Percentiles rank a stretch among this genome's conserved stretches.
Conservation (phyloP, 805 yeast genomes). For the Candida quercuum region DNA sequence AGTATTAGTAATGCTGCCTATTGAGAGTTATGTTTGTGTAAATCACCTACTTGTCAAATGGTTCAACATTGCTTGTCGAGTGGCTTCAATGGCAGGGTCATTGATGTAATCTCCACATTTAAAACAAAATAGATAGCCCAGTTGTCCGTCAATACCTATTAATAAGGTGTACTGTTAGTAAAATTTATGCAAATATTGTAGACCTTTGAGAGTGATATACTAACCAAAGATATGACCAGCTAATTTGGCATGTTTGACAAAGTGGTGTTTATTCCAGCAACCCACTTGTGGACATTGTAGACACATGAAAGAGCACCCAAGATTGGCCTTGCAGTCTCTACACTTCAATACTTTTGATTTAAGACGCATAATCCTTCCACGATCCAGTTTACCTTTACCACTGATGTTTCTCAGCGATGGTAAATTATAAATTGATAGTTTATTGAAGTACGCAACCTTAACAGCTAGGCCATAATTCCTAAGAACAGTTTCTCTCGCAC, state of each 20-base stretch:
- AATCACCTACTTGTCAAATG: neutral
- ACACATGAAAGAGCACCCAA: slow-evolving; percentile 50
- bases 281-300: slow-evolving; percentile 76
- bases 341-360: slow-evolving; percentile 45
- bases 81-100: slow-evolving; percentile 51
- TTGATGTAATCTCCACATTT: slow-evolving; percentile 70
- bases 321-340: slow-evolving; percentile 38
- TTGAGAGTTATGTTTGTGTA: neutral
- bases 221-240: slow-evolving; percentile 50
- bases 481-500: slow-evolving; percentile 22
- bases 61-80: slow-evolving; percentile 27
- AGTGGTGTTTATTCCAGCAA: slow-evolving; percentile 49
- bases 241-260: slow-evolving; percentile 38
- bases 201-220: slow-evolving; percentile 3
- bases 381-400: slow-evolving; percentile 25
- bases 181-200: neutral
- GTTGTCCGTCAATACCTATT: slow-evolving; percentile 49
- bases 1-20: too few species aligned
- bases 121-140: slow-evolving; percentile 73
- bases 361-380: slow-evolving; percentile 32
- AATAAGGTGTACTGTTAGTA: slow-evolving; percentile 1
- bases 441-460: slow-evolving; percentile 15
- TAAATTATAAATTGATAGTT: slow-evolving; percentile 1
- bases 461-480: slow-evolving; percentile 23
- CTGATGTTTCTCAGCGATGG: slow-evolving; percentile 9